Evolutionary conservation across 2,329 filamentous ascomycete genomes (phyloP).

Genomic region (Cytospora mali): DNA sequence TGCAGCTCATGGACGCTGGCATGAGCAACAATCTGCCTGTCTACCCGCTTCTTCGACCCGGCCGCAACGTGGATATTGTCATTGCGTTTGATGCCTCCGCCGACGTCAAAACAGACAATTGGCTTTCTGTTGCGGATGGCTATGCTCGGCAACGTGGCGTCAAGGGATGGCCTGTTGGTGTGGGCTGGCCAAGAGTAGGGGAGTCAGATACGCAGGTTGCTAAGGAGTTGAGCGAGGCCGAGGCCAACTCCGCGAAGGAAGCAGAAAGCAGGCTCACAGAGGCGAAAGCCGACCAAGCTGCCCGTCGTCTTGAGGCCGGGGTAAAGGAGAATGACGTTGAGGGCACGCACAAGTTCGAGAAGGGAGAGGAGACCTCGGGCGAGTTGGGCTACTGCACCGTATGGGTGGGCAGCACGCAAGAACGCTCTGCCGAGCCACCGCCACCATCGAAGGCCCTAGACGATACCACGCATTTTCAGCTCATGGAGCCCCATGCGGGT

Average conservation of each 20-base stretch:
- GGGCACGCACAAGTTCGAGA: slow-evolving; percentile 38
- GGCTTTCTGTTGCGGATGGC: slow-evolving; percentile 91
- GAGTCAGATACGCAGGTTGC: slow-evolving; percentile 62
- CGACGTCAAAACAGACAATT: slow-evolving; percentile 92
- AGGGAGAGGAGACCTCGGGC: slow-evolving; percentile 49
- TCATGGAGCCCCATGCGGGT: slow-evolving; percentile 78
- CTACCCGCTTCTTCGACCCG: slow-evolving; percentile 87
- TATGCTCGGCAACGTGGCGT: slow-evolving; percentile 89
- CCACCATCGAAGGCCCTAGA: slow-evolving; percentile 55
- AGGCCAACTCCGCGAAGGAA: slow-evolving; percentile 61
- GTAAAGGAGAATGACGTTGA: slow-evolving; percentile 31
- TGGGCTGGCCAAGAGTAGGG: slow-evolving; percentile 80
- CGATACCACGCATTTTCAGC: slow-evolving; percentile 67
- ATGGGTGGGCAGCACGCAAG: slow-evolving; percentile 86
- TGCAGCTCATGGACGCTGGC: slow-evolving; percentile 92
- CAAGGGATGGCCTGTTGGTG: slow-evolving; percentile 91
- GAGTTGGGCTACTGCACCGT: slow-evolving; percentile 90
- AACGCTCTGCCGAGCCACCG: slow-evolving; percentile 61
- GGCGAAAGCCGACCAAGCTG: slow-evolving; percentile 54
- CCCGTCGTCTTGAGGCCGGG: slow-evolving; percentile 37
- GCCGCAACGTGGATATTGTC: slow-evolving; percentile 84
- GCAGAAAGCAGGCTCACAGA: slow-evolving; percentile 65
- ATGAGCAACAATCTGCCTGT: slow-evolving; percentile 99
- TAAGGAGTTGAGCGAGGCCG: slow-evolving; percentile 67
- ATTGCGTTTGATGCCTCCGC: slow-evolving; percentile 94